These are phyloP conservation scores for Evansstolkia leycettana DNA, from an alignment of 495 filamentous ascomycete genomes.

Conservation along the genomic window DNA sequence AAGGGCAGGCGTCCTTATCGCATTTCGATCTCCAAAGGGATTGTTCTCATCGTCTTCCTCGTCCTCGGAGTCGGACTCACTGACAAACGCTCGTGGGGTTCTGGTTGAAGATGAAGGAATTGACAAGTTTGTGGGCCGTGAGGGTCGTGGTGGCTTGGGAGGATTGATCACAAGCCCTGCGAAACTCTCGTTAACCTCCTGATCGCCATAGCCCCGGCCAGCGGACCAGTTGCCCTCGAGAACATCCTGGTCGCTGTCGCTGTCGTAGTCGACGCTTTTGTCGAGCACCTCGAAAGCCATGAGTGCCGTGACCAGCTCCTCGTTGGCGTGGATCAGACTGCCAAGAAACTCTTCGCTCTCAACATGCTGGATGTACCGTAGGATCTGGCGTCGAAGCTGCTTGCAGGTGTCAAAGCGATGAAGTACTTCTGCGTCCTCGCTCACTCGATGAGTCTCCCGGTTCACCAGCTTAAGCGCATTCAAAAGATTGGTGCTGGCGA, in stretches of 20 bases:
- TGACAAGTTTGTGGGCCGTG: conserved; percentile 18
- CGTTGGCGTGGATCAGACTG: conserved; percentile 68
- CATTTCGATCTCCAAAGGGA: conserved; percentile 70
- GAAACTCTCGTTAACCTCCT: conserved; percentile 21
- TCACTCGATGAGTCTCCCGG: conserved; percentile 76
- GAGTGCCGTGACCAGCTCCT: conserved; percentile 77
- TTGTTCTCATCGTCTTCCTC: conserved; percentile 53
- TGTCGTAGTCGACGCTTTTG: conserved; percentile 91
- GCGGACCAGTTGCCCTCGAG: conserved; percentile 25
- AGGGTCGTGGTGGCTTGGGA: conserved; percentile 28
- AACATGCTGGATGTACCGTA: conserved; percentile 82
- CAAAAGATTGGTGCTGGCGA: conserved; percentile 80
- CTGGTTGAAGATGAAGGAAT: conserved; percentile 14
- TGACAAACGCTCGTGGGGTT: conserved; percentile 17
- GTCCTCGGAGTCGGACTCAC: conserved; percentile 33
- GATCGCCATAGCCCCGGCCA: conserved; percentile 13
- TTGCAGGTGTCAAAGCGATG: conserved; percentile 80
- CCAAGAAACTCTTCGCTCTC: conserved; percentile 75
- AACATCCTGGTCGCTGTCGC: conserved; percentile 65
- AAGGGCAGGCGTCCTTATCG: conserved; percentile 45
- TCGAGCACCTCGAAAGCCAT: conserved; percentile 93
- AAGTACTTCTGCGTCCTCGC: conserved; percentile 65
- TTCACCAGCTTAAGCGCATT: conserved; percentile 89
- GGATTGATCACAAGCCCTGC: conserved; percentile 29
- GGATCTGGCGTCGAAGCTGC: conserved; percentile 63